These are phyloP conservation scores for Metschnikowia hibisci DNA, from an alignment of 805 yeast genomes.

Conservation along the genomic window DNA sequence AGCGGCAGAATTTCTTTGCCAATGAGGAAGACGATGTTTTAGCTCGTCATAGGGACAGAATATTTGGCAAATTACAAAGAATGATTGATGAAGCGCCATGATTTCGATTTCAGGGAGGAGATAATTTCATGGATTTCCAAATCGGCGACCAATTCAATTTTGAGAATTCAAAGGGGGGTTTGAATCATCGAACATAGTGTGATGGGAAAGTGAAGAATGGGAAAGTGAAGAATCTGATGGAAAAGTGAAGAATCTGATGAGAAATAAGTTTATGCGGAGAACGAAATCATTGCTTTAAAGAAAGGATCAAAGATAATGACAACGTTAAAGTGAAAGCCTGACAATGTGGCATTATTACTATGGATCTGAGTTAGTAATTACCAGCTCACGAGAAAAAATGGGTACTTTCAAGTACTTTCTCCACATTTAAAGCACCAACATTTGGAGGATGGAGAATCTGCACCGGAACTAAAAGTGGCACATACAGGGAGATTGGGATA, in stretches of 20 bases:
- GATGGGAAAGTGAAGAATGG: too few species aligned
- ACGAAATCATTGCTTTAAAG: background rate
- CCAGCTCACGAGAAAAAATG: conserved; percentile 34
- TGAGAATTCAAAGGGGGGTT: too few species aligned
- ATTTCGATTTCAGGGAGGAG: too few species aligned
- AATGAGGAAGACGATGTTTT: conserved; percentile 55
- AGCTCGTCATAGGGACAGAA: conserved; percentile 60
- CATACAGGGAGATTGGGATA: conserved; percentile 10
- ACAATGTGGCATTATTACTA: too few species aligned
- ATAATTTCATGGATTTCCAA: too few species aligned
- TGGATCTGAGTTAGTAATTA: background rate
- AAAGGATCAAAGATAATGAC: background rate
- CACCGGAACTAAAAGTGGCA: conserved; percentile 32
- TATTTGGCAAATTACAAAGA: conserved; percentile 53
- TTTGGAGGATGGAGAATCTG: conserved; percentile 26
- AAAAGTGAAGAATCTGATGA: too few species aligned
- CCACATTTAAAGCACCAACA: conserved; percentile 32
- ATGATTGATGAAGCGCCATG: conserved; percentile 43
- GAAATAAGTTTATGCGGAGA: background rate
- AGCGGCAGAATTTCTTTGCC: conserved; percentile 53
- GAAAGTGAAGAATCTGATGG: too few species aligned
- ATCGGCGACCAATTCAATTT: too few species aligned
- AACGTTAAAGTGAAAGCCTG: background rate
- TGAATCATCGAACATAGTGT: too few species aligned
- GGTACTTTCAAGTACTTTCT: conserved; percentile 28